Percentiles rank a stretch among this genome's conserved stretches.
Evolutionary conservation across 148 eudicot genomes (phyloP).

Genomic region (Diospyros lotus): DNA sequence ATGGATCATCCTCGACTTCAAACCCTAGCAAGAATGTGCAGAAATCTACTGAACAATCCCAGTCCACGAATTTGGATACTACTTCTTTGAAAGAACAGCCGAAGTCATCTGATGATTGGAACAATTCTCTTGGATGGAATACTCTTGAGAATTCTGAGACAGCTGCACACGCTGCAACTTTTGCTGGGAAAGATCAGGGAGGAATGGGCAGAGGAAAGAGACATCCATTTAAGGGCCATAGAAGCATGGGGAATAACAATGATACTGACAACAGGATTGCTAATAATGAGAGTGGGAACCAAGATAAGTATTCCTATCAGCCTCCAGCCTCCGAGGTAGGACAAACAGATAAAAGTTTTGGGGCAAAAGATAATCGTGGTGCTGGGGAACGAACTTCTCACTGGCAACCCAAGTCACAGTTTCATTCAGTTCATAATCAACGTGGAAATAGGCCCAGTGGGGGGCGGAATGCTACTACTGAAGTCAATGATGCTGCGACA

Average conservation of each 20-base stretch:
- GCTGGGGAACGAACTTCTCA: conserved; percentile 53
- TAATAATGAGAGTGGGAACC: conserved; percentile 28
- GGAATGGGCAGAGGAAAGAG: conserved; percentile 49
- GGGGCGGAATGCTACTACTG: conserved; percentile 29
- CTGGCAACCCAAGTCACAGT: conserved; percentile 83
- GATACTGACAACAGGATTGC: conserved; percentile 33
- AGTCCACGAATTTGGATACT: conserved; percentile 23
- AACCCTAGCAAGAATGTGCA: conserved; percentile 31
- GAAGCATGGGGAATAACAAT: conserved; percentile 26
- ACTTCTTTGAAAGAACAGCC: conserved; percentile 16
- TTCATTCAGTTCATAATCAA: conserved; percentile 24
- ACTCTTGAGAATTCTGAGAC: conserved; percentile 27
- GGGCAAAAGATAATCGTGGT: conserved; percentile 44
- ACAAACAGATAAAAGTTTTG: conserved; percentile 39
- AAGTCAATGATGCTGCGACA: conserved; percentile 23
- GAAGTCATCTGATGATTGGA: conserved; percentile 22
- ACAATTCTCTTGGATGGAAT: conserved; percentile 42
- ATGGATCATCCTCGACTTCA: conserved; percentile 23
- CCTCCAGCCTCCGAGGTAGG: conserved; percentile 27
- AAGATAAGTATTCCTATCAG: conserved; percentile 22
- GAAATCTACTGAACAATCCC: conserved; percentile 21
- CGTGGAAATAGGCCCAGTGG: conserved; percentile 36
- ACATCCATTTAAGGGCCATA: conserved; percentile 43
- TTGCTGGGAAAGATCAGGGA: conserved; percentile 37
- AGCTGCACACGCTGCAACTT: conserved; percentile 15